Base-by-base conservation (phyloP, 108 stramenopile genomes). In the Cyclotella cryptica region DNA sequence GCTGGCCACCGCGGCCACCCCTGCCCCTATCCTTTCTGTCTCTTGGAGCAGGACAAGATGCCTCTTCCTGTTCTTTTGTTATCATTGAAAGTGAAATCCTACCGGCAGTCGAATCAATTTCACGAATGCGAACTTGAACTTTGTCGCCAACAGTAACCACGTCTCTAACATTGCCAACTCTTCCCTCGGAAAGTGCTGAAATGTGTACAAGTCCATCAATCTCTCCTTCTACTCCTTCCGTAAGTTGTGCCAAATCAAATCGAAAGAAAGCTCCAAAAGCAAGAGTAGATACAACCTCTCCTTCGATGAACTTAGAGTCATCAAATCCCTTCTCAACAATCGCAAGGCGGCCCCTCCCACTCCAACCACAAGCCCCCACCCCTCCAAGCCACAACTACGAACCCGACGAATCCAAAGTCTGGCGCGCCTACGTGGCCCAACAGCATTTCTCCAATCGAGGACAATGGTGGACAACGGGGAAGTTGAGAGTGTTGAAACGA, bases 381-480 rank as follows among this genome's bases (percentile, higher is more conserved):
- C 35, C 62, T 80, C 18, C 69, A 96, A 73, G 92, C 92, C 92
- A 93, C 77, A 93, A 93, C 71, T 96, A 93, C 79, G 93, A 93
- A 80, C 92, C 91, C 19, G 95, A 96, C 70, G 95, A 96, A 75
- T 83, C 80, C 46, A 93, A 96, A 65, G 91, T 96, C 0, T 96
- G n/a, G n/a, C n/a, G n/a, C n/a, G n/a, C n/a, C n/a, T n/a, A n/a
- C n/a, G n/a, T n/a, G n/a, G n/a, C n/a, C n/a, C n/a, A n/a, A n/a
- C n/a, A n/a, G n/a, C n/a, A n/a, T n/a, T n/a, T n/a, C n/a, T n/a
- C n/a, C n/a, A n/a, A n/a, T n/a, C n/a, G n/a, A n/a, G n/a, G n/a
- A n/a, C n/a, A n/a, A n/a, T n/a, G n/a, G n/a, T n/a, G 96, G 96
- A 96, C 96, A 12, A 93, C 96, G 4, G 87, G 88, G 10, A 94